Base-by-base conservation (phyloP, 805 yeast species). In the Hanseniaspora clermontiae region DNA sequence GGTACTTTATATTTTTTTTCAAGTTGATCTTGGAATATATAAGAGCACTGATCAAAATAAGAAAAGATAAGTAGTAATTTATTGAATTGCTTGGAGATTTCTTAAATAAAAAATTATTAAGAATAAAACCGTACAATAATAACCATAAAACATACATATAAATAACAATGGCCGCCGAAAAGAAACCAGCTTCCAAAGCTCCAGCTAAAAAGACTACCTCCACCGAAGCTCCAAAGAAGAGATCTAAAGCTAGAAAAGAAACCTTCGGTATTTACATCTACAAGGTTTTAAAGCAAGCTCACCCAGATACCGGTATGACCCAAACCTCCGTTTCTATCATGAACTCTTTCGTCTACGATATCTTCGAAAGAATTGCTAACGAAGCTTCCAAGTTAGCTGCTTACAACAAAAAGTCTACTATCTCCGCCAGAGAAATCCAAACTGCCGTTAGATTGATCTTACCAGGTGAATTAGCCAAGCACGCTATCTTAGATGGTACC, bases 271-370 rank as follows among this genome's bases (percentile, higher is more conserved):
- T 97, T 61, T 91, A 91, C 78, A 91, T 91, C 73, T 91, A 90
- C 93, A 91, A 91, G 78, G 97, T 90, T 65, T 84, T 91, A 73
- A 90, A 90, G 78, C 97, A 91, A 81, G 90, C 97, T 61, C 97
- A 91, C 77, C 97, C 97, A 75, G 97, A 91, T 75, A 91, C 97
- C 62, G 97, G 97, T 87, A 91, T 91, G 73, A 90, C 97, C 67
- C 95, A 89, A 78, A 87, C 88, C 74, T 96, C 97, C 63, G 91
- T 91, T 96, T 88, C 96, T 64, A 91, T 91, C 74, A 84, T 91
- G 91, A 91, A 91, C 86, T 91, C 97, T 46, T 91, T 91, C 68
- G 97, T 91, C 66, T 90, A 89, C 78, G 97, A 91, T 77, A 88
- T 90, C 72, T 91, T 90, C 72, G 97, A 90, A 80, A 90, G 97